Conservation (phyloP, 345 rosid genomes). For the Euphorbia peplus region DNA sequence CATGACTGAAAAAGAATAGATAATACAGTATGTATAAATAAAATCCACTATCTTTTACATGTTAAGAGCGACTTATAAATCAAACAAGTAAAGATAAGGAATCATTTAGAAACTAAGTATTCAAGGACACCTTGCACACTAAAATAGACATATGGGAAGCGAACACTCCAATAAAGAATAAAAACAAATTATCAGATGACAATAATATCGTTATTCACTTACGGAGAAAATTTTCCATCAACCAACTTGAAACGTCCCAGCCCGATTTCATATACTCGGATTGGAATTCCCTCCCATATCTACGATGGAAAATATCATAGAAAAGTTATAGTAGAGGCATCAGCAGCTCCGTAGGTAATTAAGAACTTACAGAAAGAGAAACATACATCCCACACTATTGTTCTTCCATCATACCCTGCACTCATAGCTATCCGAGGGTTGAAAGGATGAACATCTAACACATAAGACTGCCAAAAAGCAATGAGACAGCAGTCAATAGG, state of each 20-base stretch:
- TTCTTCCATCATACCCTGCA: slow-evolving; percentile 97
- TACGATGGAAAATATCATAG: slow-evolving; percentile 19
- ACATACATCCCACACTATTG: slow-evolving; percentile 99
- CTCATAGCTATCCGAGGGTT: slow-evolving; percentile 99
- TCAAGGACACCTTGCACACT: slow-evolving; percentile 4
- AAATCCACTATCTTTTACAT: background rate
- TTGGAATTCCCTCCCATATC: slow-evolving; percentile 99
- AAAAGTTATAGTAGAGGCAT: background rate
- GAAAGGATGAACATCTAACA: slow-evolving; percentile 97
- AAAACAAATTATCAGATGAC: background rate
- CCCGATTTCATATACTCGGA: slow-evolving; percentile 77
- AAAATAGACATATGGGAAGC: slow-evolving; percentile 1
- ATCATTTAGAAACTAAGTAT: background rate
- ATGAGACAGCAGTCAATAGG: slow-evolving; percentile 22
- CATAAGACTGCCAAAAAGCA: slow-evolving; percentile 77
- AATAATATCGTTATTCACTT: slow-evolving; percentile 35
- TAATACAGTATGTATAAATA: background rate
- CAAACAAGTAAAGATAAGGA: background rate
- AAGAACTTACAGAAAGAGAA: slow-evolving; percentile 24
- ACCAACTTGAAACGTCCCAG: slow-evolving; percentile 90
- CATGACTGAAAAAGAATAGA: background rate
- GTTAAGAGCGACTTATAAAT: background rate
- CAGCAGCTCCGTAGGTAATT: background rate
- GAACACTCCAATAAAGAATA: background rate
- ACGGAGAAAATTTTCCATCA: slow-evolving; percentile 99